These are phyloP conservation scores for Fusarium mundagurra DNA, from an alignment of 2,329 filamentous ascomycete species.

Conservation along the genomic window DNA sequence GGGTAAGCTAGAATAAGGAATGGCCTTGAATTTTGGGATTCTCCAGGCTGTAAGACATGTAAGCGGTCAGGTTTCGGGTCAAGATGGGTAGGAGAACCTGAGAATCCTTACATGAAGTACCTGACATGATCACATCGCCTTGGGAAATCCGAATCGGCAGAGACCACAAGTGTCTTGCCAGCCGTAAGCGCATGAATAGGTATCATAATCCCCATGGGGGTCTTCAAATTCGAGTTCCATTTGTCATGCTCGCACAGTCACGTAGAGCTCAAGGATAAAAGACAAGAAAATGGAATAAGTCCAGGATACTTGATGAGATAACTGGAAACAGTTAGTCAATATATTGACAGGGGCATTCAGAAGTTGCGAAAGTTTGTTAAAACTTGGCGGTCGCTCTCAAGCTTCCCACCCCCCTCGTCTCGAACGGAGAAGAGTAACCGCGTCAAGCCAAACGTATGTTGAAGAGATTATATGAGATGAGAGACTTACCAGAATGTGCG, in stretches of 20 bases:
- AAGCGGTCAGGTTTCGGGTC: too few species aligned
- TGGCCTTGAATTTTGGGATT: too few species aligned
- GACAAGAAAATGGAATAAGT: neutral
- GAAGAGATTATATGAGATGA: neutral
- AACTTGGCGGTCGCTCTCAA: neutral
- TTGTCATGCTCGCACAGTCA: neutral
- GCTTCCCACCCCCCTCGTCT: neutral
- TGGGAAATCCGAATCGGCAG: neutral
- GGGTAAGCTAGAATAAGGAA: too few species aligned
- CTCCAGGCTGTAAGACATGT: too few species aligned
- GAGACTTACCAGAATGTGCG: neutral
- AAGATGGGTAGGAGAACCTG: too few species aligned
- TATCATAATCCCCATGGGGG: accelerated
- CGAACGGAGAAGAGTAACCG: neutral
- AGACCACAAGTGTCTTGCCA: neutral
- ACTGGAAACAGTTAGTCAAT: neutral
- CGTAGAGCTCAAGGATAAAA: neutral
- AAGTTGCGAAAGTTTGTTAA: neutral
- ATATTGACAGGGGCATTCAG: too few species aligned
- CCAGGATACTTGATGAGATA: neutral
- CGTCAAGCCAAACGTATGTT: accelerated
- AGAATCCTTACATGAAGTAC: too few species aligned
- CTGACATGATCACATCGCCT: too few species aligned
- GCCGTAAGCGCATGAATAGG: neutral
- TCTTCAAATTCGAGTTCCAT: neutral